Percentiles rank a stretch among this genome's conserved stretches.
These are phyloP conservation scores for Trypanosoma scelopori DNA, from an alignment of 208 protist genomes.

Conservation along the genomic window DNA sequence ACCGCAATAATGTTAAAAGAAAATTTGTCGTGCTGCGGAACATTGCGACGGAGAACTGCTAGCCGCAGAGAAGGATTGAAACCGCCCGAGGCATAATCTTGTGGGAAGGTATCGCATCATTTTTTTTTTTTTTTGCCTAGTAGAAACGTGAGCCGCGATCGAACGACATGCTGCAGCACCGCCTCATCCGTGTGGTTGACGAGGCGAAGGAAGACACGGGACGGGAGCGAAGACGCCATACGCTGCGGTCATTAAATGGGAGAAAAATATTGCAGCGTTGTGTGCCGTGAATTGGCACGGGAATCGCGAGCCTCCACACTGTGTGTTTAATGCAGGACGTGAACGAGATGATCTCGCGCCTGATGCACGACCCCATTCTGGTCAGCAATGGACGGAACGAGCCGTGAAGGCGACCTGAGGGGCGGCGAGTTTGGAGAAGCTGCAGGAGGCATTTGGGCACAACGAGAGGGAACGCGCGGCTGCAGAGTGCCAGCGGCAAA, in stretches of 20 bases:
- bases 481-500: constrained; percentile 13
- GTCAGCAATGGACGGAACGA: constrained; percentile 33
- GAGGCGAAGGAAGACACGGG: constrained; percentile 36
- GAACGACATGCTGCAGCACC: constrained; percentile 35
- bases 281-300: no score
- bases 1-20: no score
- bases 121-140: constrained; percentile 32
- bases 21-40: constrained; percentile 16
- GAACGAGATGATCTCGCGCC: no score
- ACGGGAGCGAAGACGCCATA: constrained; percentile 21
- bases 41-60: constrained; percentile 24
- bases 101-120: constrained; percentile 34
- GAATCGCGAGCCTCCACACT: no score
- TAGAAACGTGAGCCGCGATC: constrained; percentile 37
- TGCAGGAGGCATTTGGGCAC: constrained; percentile 27
- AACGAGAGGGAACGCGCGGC: constrained; percentile 34
- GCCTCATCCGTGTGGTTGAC: constrained; percentile 29
- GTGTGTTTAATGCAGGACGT: no score
- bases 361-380: constrained; percentile 32
- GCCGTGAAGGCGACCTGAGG: constrained; percentile 26
- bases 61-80: constrained; percentile 31
- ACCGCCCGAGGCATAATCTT: constrained; percentile 27
- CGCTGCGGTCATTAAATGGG: no score
- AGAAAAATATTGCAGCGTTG: no score
- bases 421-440: constrained; percentile 26